phyloP scores from a whole-genome alignment of 2,329 filamentous ascomycete genomes.

The Cercospora sp. region DNA sequence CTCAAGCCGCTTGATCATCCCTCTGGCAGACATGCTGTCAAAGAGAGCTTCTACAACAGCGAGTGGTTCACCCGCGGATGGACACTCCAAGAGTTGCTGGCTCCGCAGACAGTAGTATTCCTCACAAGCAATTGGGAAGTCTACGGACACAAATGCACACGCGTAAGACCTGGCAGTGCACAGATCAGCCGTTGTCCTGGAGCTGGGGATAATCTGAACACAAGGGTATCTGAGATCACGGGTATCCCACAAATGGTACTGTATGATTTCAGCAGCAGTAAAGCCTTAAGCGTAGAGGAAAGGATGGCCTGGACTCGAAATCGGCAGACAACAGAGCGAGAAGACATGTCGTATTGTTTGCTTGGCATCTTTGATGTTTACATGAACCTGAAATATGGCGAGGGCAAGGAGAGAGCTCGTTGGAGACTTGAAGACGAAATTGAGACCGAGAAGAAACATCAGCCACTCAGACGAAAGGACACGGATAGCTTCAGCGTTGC shows the following conservation, averaged over 20 bases:
- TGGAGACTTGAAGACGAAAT: conserved; percentile 10
- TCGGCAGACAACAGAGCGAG: conserved; percentile 14
- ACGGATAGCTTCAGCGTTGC: background rate
- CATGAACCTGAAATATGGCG: conserved; percentile 16
- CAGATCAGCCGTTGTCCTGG: background rate
- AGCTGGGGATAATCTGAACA: conserved; percentile 7
- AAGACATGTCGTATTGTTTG: conserved; percentile 20
- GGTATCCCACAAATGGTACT: conserved; percentile 18
- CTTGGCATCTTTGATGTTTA: conserved; percentile 18
- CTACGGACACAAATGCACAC: conserved; percentile 19
- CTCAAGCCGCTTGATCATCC: background rate
- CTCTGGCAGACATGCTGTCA: background rate
- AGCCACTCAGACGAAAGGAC: background rate
- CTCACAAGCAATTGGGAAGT: conserved; percentile 19
- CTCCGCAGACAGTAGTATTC: conserved; percentile 23
- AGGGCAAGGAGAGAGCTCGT: conserved; percentile 8
- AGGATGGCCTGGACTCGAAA: conserved; percentile 6
- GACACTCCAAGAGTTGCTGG: conserved; percentile 30
- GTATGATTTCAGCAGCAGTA: conserved; percentile 5
- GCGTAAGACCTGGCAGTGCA: background rate
- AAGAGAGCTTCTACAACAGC: conserved; percentile 11
- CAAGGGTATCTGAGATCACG: conserved; percentile 15
- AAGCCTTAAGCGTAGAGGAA: conserved; percentile 4
- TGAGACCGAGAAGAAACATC: background rate
- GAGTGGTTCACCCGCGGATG: conserved; percentile 29